These are phyloP conservation scores for Aspergillus funiculosus DNA, from an alignment of 495 filamentous ascomycete species.

Conservation along the genomic window DNA sequence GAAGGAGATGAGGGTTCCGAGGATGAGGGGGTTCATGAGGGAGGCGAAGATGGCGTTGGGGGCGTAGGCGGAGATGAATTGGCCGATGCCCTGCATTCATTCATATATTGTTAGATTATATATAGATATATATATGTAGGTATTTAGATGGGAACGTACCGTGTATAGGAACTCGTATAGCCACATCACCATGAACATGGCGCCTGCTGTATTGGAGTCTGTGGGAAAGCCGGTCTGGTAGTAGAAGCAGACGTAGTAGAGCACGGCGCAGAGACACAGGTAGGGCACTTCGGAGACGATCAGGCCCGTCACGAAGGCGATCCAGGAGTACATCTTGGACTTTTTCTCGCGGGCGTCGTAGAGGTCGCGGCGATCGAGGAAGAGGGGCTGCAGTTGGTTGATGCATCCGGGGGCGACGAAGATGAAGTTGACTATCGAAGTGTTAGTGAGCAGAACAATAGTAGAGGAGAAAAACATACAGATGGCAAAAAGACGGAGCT, in stretches of 20 bases:
- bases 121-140: no score
- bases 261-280: slow-evolving; percentile 42
- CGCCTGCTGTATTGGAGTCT: slow-evolving; percentile 41
- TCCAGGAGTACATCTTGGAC: slow-evolving; percentile 52
- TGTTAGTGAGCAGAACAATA: background rate
- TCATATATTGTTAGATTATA: no score
- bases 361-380: slow-evolving; percentile 47
- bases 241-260: slow-evolving; percentile 51
- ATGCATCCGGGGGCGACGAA: slow-evolving; percentile 46
- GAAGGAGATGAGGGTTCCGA: slow-evolving; percentile 54
- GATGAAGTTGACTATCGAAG: slow-evolving; percentile 39
- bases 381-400: slow-evolving; percentile 49
- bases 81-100: no score
- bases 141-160: no score
- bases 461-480: background rate
- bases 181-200: slow-evolving; percentile 52
- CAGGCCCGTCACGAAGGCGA: slow-evolving; percentile 44
- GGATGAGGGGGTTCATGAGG: slow-evolving; percentile 50
- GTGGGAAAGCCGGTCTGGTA: slow-evolving; percentile 38
- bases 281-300: slow-evolving; percentile 51
- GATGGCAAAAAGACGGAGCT: slow-evolving; percentile 39
- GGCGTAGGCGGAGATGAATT: slow-evolving; percentile 55
- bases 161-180: slow-evolving; percentile 51
- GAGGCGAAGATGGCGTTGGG: slow-evolving; percentile 51
- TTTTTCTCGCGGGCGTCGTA: slow-evolving; percentile 51